These are phyloP conservation scores for Silene latifolia DNA, from an alignment of 148 eudicot species.

Conservation along the genomic window DNA sequence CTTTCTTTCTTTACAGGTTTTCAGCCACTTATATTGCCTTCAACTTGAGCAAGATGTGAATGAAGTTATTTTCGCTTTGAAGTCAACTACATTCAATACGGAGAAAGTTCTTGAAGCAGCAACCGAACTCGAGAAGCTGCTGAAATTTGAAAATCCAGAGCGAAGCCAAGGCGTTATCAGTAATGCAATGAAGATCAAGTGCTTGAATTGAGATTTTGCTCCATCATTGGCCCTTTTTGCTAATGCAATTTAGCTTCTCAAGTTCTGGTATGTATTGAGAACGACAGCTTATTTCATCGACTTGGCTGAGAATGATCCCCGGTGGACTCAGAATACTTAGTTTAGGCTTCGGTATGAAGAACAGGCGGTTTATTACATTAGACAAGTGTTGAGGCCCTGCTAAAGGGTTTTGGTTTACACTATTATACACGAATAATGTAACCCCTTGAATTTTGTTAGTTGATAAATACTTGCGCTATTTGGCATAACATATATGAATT, in stretches of 20 bases:
- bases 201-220: conserved; percentile 28
- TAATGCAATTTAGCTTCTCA: background rate
- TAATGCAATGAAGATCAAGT: conserved; percentile 53
- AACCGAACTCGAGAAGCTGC: conserved; percentile 40
- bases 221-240: background rate
- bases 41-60: conserved; percentile 93
- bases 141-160: conserved; percentile 45
- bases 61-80: conserved; percentile 76
- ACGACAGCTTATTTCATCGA: background rate
- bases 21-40: conserved; percentile 59
- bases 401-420: no score
- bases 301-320: background rate
- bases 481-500: no score
- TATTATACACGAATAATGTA: no score
- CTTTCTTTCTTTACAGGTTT: conserved; percentile 49
- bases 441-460: no score
- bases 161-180: conserved; percentile 42
- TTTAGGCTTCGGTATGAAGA: no score
- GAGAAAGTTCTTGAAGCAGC: conserved; percentile 53
- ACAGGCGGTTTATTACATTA: no score
- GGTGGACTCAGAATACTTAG: background rate
- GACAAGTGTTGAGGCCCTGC: no score
- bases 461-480: no score
- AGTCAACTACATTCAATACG: conserved; percentile 29
- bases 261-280: background rate